A percentile compares a stretch with the other conserved stretches of the same genome.
Evolutionary conservation across 352 stramenopile species (phyloP).

Genomic region (Globisporangium uncinulatum): DNA sequence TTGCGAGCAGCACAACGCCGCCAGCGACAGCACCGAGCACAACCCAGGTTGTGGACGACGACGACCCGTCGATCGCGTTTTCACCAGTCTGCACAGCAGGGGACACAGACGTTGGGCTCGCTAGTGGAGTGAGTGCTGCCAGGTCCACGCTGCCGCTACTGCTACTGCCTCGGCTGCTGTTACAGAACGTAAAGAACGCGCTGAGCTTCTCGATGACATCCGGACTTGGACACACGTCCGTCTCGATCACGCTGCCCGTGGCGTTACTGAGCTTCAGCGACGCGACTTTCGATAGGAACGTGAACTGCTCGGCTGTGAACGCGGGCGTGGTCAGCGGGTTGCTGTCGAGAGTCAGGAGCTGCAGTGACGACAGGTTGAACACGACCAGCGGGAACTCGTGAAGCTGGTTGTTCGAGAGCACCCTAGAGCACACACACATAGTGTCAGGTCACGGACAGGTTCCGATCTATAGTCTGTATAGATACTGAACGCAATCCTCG

Average conservation of each 20-base stretch:
- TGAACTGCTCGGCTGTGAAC: slow-evolving; percentile 41
- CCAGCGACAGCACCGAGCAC: slow-evolving; percentile 34
- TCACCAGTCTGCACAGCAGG: not conserved
- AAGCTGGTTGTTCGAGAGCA: slow-evolving; percentile 48
- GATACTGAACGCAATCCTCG: slow-evolving; percentile 1
- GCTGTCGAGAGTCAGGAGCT: slow-evolving; percentile 30
- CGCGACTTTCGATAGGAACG: slow-evolving; percentile 43
- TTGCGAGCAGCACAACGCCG: slow-evolving; percentile 24
- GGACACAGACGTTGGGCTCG: slow-evolving; percentile 5
- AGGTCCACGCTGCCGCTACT: not conserved
- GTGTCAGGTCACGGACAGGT: not conserved
- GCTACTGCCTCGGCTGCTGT: not conserved
- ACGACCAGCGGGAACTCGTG: slow-evolving; percentile 35
- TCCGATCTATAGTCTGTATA: too few species aligned
- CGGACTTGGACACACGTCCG: slow-evolving; percentile 39
- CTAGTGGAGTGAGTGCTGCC: slow-evolving; percentile 12
- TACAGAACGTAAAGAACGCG: slow-evolving; percentile 56
- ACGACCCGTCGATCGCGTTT: not conserved
- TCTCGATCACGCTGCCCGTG: slow-evolving; percentile 24
- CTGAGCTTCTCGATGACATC: slow-evolving; percentile 39
- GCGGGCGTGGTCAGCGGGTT: slow-evolving; percentile 55
- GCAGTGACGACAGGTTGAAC: slow-evolving; percentile 51
- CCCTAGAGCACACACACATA: slow-evolving; percentile 11
- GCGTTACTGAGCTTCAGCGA: slow-evolving; percentile 51
- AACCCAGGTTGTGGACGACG: slow-evolving; percentile 33